Evolutionary conservation across 768 basidiomycete genomes (phyloP).

Genomic region (Cyclocybe cylindracea): DNA sequence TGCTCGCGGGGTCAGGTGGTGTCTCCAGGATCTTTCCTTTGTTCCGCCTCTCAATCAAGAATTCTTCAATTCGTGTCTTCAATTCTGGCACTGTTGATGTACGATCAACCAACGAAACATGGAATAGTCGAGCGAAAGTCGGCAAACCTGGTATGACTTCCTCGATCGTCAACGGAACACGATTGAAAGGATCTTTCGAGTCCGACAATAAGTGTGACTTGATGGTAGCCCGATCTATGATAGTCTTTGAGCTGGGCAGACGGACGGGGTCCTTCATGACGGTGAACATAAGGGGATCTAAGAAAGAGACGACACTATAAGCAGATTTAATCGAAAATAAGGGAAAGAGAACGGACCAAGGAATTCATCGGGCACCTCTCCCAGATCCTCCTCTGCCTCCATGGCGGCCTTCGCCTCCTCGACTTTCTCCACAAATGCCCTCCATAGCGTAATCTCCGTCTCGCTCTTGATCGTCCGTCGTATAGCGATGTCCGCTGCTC

Average conservation of each 20-base stretch:
- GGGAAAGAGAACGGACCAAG: constrained; percentile 55
- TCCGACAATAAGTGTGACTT: constrained; percentile 94
- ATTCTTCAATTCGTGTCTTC: constrained; percentile 74
- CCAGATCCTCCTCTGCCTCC: constrained; percentile 88
- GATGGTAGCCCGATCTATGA: constrained; percentile 90
- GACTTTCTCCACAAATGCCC: constrained; percentile 74
- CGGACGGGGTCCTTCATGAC: constrained; percentile 96
- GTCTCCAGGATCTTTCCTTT: constrained; percentile 28
- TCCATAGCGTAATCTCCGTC: constrained; percentile 70
- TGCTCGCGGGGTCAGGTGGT: constrained; percentile 7
- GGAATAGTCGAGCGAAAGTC: background rate
- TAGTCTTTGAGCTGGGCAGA: constrained; percentile 76
- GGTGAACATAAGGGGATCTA: constrained; percentile 88
- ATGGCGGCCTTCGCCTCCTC: constrained; percentile 80
- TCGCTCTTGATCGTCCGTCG: constrained; percentile 70
- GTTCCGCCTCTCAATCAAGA: constrained; percentile 57
- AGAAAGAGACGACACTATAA: constrained; percentile 2
- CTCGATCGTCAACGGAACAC: constrained; percentile 75
- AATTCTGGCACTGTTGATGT: constrained; percentile 59
- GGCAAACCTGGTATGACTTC: constrained; percentile 75
- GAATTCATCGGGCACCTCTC: constrained; percentile 95
- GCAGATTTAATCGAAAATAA: constrained; percentile 3
- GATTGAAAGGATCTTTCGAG: constrained; percentile 93
- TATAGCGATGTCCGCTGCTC: constrained; percentile 67
- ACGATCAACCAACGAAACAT: background rate